Percentiles rank a stretch among this genome's conserved stretches.
These are phyloP conservation scores for Penicilliopsis zonata DNA, from an alignment of 495 filamentous ascomycete genomes.

Conservation along the genomic window DNA sequence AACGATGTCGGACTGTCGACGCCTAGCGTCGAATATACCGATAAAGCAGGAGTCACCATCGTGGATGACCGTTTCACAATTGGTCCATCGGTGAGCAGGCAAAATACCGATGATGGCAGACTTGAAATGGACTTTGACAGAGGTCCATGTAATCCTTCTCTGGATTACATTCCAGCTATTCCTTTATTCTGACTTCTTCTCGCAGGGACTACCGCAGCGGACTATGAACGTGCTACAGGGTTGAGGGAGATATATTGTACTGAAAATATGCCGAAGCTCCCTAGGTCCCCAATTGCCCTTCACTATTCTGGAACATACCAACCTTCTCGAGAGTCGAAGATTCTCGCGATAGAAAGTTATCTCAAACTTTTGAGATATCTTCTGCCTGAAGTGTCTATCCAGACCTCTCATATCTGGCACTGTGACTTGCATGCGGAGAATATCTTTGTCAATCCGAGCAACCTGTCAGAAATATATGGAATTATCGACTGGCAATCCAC, in stretches of 20 bases:
- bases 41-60: background rate
- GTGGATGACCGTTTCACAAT: background rate
- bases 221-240: constrained; percentile 7
- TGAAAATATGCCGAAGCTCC: constrained; percentile 4
- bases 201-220: constrained; percentile 3
- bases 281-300: constrained; percentile 8
- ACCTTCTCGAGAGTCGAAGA: constrained; percentile 8
- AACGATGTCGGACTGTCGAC: constrained; percentile 1
- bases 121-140: constrained; percentile 12
- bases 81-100: constrained; percentile 1
- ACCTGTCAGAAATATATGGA: constrained; percentile 8
- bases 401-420: constrained; percentile 13
- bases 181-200: background rate
- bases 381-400: constrained; percentile 9
- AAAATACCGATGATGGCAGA: constrained; percentile 12
- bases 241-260: constrained; percentile 9
- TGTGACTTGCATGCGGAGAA: constrained; percentile 17
- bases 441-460: constrained; percentile 13
- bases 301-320: constrained; percentile 8
- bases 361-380: constrained; percentile 7
- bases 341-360: constrained; percentile 10
- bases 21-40: background rate
- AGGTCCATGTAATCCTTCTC: constrained; percentile 14
- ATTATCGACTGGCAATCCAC: constrained; percentile 16
- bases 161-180: background rate